Evolutionary conservation across 192 early-diverging fungal genomes (phyloP).

Genomic region (Backusella tuberculispora): DNA sequence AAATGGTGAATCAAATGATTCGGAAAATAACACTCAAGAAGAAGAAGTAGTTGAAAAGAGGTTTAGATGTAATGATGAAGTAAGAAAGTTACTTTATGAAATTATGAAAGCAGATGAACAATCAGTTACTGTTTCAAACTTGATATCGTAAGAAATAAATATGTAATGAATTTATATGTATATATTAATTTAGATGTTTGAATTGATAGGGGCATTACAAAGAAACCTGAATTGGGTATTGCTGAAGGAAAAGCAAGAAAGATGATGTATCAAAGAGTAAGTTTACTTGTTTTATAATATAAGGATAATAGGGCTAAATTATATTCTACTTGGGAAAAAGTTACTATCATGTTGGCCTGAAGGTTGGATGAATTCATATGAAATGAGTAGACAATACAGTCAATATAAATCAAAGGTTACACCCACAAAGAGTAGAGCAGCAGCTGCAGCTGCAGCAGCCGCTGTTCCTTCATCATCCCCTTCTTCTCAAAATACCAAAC

Average conservation of each 20-base stretch:
- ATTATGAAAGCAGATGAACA: slow-evolving; percentile 39
- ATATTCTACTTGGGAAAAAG: slow-evolving; percentile 29
- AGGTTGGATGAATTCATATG: slow-evolving; percentile 59
- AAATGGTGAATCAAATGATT: neutral
- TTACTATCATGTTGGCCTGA: slow-evolving; percentile 49
- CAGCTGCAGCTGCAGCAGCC: neutral
- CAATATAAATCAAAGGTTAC: slow-evolving; percentile 40
- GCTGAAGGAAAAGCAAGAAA: slow-evolving; percentile 51
- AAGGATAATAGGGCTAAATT: neutral
- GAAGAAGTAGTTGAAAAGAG: slow-evolving; percentile 8
- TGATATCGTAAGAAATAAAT: slow-evolving; percentile 32
- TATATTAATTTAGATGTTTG: neutral
- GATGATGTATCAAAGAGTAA: slow-evolving; percentile 54
- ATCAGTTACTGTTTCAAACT: slow-evolving; percentile 25
- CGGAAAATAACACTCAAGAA: neutral
- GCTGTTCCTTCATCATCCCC: neutral
- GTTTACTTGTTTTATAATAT: neutral
- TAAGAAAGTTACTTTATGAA: slow-evolving; percentile 30
- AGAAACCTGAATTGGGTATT: slow-evolving; percentile 20
- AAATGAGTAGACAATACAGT: slow-evolving; percentile 58
- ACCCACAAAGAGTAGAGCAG: neutral
- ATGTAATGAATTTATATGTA: neutral
- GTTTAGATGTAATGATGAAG: slow-evolving; percentile 43
- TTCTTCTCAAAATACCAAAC: neutral
- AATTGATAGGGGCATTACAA: neutral